Evolutionary conservation across 495 filamentous ascomycete species (phyloP).

Genomic region (Penicillium paradoxum): DNA sequence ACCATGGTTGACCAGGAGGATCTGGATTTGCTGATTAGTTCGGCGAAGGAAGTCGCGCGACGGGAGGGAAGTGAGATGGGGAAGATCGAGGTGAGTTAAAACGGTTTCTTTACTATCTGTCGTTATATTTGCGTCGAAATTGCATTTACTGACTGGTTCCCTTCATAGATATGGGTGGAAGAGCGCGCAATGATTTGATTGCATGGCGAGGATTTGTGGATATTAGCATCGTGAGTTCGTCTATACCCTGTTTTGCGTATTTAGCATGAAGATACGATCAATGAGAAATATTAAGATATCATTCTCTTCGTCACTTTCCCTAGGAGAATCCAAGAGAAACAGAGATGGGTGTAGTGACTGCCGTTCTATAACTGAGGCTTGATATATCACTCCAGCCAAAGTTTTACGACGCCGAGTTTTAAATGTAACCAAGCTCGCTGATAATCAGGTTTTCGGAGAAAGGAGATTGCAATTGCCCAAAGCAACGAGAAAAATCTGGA

Average conservation of each 20-base stretch:
- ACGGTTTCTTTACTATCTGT: too few species aligned
- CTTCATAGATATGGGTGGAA: conserved; percentile 60
- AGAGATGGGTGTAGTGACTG: too few species aligned
- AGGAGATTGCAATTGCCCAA: too few species aligned
- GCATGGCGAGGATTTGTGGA: conserved; percentile 1
- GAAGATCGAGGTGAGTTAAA: conserved; percentile 82
- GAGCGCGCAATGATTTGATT: conserved; percentile 40
- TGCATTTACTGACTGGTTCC: conserved; percentile 6
- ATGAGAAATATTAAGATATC: conserved; percentile 1
- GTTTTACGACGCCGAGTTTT: too few species aligned
- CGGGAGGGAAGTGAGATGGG: conserved; percentile 77
- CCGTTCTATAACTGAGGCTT: too few species aligned
- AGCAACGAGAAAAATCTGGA: too few species aligned
- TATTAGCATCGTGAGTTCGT: conserved; percentile 19
- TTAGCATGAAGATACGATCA: conserved; percentile 13
- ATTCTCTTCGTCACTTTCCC: neutral
- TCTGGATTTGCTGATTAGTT: conserved; percentile 74
- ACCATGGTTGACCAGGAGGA: conserved; percentile 97
- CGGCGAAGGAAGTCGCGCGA: conserved; percentile 60
- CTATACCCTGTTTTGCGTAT: conserved; percentile 20
- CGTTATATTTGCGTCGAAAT: too few species aligned
- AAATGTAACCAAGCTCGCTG: too few species aligned
- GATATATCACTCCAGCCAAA: too few species aligned
- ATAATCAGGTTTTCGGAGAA: too few species aligned
- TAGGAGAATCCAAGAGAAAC: too few species aligned